Evolutionary conservation across 2,329 filamentous ascomycete genomes (phyloP).

Genomic region (Ploettnerulaceae sp.): DNA sequence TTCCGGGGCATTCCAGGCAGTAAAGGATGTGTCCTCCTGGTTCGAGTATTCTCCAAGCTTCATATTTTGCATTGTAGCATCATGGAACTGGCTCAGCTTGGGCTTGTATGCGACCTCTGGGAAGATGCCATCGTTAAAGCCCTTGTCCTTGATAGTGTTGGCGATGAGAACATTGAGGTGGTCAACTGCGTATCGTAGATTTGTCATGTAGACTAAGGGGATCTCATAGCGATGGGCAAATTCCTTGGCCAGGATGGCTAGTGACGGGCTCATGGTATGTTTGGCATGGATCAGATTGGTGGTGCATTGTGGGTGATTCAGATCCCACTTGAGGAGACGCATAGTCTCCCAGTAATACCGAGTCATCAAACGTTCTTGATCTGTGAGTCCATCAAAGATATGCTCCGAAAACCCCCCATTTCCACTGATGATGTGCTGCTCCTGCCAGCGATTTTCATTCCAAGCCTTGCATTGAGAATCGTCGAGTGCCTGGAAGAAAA

Average conservation of each 20-base stretch:
- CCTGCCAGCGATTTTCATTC: slow-evolving; percentile 12
- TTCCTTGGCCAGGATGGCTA: background rate
- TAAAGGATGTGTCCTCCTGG: background rate
- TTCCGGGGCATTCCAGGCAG: background rate
- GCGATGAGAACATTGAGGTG: background rate
- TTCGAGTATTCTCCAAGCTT: background rate
- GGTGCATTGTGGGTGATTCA: background rate
- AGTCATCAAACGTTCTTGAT: slow-evolving; percentile 31
- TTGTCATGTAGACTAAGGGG: background rate
- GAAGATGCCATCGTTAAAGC: slow-evolving; percentile 6
- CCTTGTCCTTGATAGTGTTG: background rate
- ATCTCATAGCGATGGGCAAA: background rate
- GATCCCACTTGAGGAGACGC: slow-evolving; percentile 8
- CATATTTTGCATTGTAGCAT: background rate
- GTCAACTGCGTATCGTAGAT: background rate
- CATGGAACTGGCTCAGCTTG: background rate
- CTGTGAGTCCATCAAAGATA: slow-evolving; percentile 19
- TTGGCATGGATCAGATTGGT: background rate
- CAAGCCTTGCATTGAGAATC: background rate
- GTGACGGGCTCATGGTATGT: no score
- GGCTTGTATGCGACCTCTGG: background rate
- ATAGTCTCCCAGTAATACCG: slow-evolving; percentile 32
- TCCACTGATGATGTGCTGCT: slow-evolving; percentile 1
- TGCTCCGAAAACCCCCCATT: background rate
- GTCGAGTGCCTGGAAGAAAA: slow-evolving; percentile 15